These are phyloP conservation scores for Dalechampia spathulata DNA, from an alignment of 441 rosid species.

Conservation along the genomic window DNA sequence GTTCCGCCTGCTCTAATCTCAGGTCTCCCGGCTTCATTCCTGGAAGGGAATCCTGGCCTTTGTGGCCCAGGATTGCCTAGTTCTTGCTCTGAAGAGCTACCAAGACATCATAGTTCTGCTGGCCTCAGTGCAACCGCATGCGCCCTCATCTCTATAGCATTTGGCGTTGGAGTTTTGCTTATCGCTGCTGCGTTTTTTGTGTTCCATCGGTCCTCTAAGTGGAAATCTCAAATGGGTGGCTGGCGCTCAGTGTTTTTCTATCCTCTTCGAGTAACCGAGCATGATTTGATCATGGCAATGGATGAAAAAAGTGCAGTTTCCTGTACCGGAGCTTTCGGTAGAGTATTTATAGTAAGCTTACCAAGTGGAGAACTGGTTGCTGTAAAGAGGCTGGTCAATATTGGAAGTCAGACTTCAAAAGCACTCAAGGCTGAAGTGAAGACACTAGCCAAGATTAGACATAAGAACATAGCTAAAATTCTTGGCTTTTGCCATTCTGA, in stretches of 20 bases:
- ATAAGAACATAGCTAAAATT: conserved; percentile 63
- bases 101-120: conserved; percentile 28
- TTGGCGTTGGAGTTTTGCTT: conserved; percentile 43
- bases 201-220: conserved; percentile 41
- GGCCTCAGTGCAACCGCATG: conserved; percentile 30
- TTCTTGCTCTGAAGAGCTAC: conserved; percentile 48
- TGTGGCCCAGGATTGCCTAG: conserved; percentile 77
- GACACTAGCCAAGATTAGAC: conserved; percentile 68
- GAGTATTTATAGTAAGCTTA: conserved; percentile 44
- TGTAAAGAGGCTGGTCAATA: conserved; percentile 68
- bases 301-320: conserved; percentile 55
- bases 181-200: conserved; percentile 28
- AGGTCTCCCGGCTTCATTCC: conserved; percentile 70
- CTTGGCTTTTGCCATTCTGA: conserved; percentile 77
- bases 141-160: conserved; percentile 55
- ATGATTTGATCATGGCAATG: conserved; percentile 46
- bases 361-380: conserved; percentile 52
- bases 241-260: conserved; percentile 63
- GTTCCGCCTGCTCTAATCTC: conserved; percentile 57
- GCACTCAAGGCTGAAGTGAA: conserved; percentile 73
- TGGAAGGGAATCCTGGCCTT: conserved; percentile 81
- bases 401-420: conserved; percentile 52
- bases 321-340: conserved; percentile 69
- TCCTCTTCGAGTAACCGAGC: conserved; percentile 52
- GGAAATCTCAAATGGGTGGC: conserved; percentile 37